A percentile compares a stretch with the other conserved stretches of the same genome.
Evolutionary conservation across 2,329 filamentous ascomycete species (phyloP).

Genomic region (Aspergillus bombycis): DNA sequence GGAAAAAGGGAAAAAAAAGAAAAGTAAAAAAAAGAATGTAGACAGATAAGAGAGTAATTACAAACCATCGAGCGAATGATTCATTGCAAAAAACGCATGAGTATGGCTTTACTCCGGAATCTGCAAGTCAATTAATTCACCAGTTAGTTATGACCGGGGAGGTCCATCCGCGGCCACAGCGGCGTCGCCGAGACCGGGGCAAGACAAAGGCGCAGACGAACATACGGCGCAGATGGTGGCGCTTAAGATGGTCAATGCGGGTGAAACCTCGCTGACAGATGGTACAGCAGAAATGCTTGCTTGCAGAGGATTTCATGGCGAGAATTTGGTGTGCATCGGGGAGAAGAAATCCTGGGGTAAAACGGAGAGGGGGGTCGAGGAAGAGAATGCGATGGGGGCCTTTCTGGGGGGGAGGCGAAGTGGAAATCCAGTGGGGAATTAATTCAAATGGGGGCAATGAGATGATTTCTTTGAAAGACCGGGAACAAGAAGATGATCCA

Average conservation of each 20-base stretch:
- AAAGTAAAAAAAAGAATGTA: background rate
- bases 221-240: conserved; percentile 52
- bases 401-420: background rate
- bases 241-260: conserved; percentile 52
- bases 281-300: conserved; percentile 48
- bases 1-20: background rate
- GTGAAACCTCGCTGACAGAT: conserved; percentile 51
- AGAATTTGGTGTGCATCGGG: conserved; percentile 19
- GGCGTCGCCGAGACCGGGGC: background rate
- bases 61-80: conserved; percentile 50
- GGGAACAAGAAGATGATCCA: background rate
- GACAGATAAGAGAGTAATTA: conserved; percentile 7
- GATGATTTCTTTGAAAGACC: background rate
- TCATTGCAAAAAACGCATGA: conserved; percentile 51
- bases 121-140: conserved; percentile 29
- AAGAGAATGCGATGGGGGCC: conserved; percentile 5
- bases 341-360: conserved; percentile 29
- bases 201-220: conserved; percentile 5
- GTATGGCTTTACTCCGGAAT: conserved; percentile 53
- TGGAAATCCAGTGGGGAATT: background rate
- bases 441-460: background rate
- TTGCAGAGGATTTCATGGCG: conserved; percentile 39
- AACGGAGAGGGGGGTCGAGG: conserved; percentile 10
- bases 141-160: conserved; percentile 8
- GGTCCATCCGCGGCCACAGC: background rate